These are phyloP conservation scores for Aotearoamyces nothofagi DNA, from an alignment of 2,329 filamentous ascomycete genomes.

Conservation along the genomic window DNA sequence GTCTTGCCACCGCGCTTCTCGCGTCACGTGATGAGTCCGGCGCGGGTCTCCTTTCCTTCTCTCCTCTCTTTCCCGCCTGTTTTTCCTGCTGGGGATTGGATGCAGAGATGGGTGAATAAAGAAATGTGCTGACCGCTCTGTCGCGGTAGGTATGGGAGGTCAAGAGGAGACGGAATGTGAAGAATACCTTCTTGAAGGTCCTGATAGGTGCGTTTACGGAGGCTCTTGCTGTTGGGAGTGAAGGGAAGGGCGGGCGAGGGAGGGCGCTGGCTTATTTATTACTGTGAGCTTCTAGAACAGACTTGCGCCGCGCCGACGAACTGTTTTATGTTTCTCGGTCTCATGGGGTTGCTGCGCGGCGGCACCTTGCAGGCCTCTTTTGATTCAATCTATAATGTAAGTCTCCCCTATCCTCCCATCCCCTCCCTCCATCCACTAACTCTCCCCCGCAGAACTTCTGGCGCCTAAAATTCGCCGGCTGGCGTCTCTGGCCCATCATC, in stretches of 20 bases:
- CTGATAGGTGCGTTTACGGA: neutral
- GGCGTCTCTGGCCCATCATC: neutral
- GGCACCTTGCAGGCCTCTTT: no score
- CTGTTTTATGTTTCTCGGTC: no score
- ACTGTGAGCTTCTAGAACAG: constrained; percentile 1
- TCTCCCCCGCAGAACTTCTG: constrained; percentile 1
- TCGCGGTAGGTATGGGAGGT: neutral
- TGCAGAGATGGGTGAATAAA: neutral
- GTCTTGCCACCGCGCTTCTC: no score
- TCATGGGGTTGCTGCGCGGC: no score
- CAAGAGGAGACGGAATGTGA: constrained; percentile 1
- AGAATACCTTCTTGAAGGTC: neutral
- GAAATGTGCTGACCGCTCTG: neutral
- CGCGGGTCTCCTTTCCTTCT: no score
- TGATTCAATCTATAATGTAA: neutral
- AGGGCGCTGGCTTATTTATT: no score
- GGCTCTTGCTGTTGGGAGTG: no score
- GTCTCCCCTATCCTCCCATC: neutral
- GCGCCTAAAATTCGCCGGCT: constrained; percentile 1
- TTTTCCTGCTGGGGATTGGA: no score
- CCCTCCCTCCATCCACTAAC: neutral
- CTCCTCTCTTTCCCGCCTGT: no score
- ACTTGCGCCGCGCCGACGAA: constrained; percentile 1
- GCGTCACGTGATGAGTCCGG: no score
- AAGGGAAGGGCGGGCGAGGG: no score